Percentiles rank a stretch among this genome's conserved stretches.
phyloP scores from a whole-genome alignment of 352 stramenopile genomes.

The Phytopythium aichiense region DNA sequence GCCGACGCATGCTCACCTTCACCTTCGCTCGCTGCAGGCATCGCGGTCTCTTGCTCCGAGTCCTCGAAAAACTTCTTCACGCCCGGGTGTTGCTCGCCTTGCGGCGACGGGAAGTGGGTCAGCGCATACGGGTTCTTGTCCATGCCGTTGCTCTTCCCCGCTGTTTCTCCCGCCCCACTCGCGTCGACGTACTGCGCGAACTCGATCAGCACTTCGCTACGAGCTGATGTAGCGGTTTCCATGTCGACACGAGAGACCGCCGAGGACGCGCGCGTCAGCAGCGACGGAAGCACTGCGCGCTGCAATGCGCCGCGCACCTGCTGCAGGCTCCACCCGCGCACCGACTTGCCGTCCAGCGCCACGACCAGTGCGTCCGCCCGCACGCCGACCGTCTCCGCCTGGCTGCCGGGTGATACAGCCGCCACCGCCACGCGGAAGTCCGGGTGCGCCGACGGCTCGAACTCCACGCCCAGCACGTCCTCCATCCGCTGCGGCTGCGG shows the following conservation, averaged over 20 bases:
- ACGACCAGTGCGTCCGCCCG: constrained; percentile 53
- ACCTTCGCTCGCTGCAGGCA: constrained; percentile 20
- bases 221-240: background rate
- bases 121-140: constrained; percentile 66
- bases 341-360: constrained; percentile 44
- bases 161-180: constrained; percentile 7
- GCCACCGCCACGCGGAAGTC: constrained; percentile 69
- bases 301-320: constrained; percentile 45
- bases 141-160: constrained; percentile 12
- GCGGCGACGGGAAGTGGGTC: constrained; percentile 70
- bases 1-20: background rate
- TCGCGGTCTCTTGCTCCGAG: constrained; percentile 13
- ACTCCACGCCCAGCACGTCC: constrained; percentile 44
- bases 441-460: constrained; percentile 47
- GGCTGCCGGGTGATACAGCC: constrained; percentile 48
- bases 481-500: constrained; percentile 18
- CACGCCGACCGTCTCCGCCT: constrained; percentile 46
- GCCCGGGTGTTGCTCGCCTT: constrained; percentile 54
- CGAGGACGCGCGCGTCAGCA: background rate
- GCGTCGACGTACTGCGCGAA: constrained; percentile 62
- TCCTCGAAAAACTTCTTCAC: constrained; percentile 52
- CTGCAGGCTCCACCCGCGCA: constrained; percentile 45
- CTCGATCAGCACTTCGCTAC: constrained; percentile 37
- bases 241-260: background rate
- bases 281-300: constrained; percentile 18